phyloP scores from a whole-genome alignment of 495 filamentous ascomycete species.

The Penicillium cosmopolitanum region DNA sequence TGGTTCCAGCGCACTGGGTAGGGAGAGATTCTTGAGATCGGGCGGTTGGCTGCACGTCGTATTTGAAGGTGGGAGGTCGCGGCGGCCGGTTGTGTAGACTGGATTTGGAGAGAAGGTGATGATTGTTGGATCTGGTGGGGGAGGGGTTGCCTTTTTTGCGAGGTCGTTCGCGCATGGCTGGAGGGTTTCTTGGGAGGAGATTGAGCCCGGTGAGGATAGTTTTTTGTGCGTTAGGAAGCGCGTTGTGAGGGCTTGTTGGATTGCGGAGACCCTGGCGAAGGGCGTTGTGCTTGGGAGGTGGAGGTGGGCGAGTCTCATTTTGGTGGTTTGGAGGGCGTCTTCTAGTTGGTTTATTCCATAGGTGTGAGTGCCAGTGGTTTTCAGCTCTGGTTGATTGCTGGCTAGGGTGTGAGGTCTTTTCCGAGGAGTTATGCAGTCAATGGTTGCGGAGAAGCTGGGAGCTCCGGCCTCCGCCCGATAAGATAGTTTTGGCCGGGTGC shows the following conservation, averaged over 20 bases:
- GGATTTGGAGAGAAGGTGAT: slow-evolving; percentile 83
- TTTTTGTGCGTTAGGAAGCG: slow-evolving; percentile 52
- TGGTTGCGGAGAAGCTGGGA: slow-evolving; percentile 35
- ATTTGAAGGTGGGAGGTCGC: slow-evolving; percentile 67
- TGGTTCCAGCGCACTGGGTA: slow-evolving; percentile 43
- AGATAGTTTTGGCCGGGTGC: not conserved
- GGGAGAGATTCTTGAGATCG: slow-evolving; percentile 31
- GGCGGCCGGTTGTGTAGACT: slow-evolving; percentile 88
- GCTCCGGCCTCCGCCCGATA: slow-evolving; percentile 13
- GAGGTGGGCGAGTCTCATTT: slow-evolving; percentile 66
- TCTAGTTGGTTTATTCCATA: not conserved
- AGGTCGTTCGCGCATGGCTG: slow-evolving; percentile 1
- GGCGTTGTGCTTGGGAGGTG: slow-evolving; percentile 64
- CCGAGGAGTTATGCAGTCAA: slow-evolving; percentile 25
- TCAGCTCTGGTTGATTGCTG: not conserved
- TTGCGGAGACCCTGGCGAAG: slow-evolving; percentile 47
- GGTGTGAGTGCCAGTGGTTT: not conserved
- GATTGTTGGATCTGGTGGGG: slow-evolving; percentile 67
- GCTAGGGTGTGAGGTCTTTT: slow-evolving; percentile 16
- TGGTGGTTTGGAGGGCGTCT: slow-evolving; percentile 4
- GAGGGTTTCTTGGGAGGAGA: slow-evolving; percentile 25
- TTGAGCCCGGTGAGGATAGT: slow-evolving; percentile 31
- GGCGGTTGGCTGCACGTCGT: slow-evolving; percentile 32
- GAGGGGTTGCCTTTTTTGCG: slow-evolving; percentile 32
- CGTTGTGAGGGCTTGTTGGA: slow-evolving; percentile 55